Conservation (phyloP, 2,329 filamentous ascomycete genomes). For the Trichoderma guizhouense region DNA sequence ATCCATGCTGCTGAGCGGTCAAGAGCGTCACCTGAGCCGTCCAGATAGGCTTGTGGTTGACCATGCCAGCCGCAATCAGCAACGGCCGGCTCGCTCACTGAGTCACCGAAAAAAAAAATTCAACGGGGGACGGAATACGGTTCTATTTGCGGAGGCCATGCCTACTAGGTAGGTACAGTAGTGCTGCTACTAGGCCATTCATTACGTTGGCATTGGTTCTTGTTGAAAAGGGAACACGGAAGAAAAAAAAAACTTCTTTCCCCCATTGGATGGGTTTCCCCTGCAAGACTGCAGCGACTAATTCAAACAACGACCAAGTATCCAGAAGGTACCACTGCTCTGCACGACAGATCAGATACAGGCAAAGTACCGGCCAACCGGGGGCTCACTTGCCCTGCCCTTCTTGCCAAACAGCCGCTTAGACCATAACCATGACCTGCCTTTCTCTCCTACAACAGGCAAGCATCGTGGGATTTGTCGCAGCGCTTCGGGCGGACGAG, state of each 20-base stretch:
- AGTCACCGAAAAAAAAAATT: not conserved
- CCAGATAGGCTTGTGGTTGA: not conserved
- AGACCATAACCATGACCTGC: conserved; percentile 2
- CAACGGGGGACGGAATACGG: not conserved
- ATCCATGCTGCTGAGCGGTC: conserved; percentile 10
- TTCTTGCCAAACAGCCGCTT: not conserved
- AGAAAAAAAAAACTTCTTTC: not conserved
- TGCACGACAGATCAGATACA: not conserved
- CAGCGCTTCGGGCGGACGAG: conserved; percentile 16
- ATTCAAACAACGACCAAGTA: not conserved
- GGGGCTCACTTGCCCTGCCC: not conserved
- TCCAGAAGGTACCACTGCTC: not conserved
- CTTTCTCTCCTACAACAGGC: not conserved
- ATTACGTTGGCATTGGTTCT: not conserved
- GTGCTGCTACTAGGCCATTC: not conserved
- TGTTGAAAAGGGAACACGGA: not conserved
- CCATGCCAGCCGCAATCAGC: conserved; percentile 5
- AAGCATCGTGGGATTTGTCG: conserved; percentile 9
- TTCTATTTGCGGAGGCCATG: conserved; percentile 2
- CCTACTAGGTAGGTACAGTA: not conserved
- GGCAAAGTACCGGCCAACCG: not conserved
- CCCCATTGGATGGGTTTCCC: not conserved
- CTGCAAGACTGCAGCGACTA: not conserved
- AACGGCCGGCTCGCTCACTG: not conserved
- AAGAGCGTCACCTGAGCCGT: conserved; percentile 18